A percentile compares a stretch with the other conserved stretches of the same genome.
These are phyloP conservation scores for Cryptosporidium ryanae DNA, from an alignment of 169 alveolate species.

Conservation along the genomic window DNA sequence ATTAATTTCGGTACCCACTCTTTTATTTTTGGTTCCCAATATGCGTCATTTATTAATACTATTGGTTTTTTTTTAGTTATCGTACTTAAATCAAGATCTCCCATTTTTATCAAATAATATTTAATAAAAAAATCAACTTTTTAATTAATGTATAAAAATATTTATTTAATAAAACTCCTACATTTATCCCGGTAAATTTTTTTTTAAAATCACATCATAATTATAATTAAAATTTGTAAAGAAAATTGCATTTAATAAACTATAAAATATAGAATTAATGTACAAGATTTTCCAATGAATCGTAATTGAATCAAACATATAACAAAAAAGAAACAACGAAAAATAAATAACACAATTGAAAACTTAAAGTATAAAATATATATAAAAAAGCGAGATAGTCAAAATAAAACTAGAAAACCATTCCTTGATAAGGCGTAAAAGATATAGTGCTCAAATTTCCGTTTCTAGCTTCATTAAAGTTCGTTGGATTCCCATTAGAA, in stretches of 20 bases:
- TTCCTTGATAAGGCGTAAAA: conserved; percentile 73
- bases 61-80: conserved; percentile 35
- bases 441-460: conserved; percentile 50
- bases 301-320: background rate
- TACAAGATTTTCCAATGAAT: background rate
- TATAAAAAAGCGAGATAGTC: background rate
- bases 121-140: conserved; percentile 5
- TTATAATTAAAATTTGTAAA: too few species aligned
- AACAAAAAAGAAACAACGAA: background rate
- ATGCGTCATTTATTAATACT: conserved; percentile 53
- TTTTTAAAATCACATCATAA: too few species aligned
- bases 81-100: conserved; percentile 45
- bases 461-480: conserved; percentile 1
- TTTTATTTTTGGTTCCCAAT: conserved; percentile 66
- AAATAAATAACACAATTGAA: background rate
- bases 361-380: background rate
- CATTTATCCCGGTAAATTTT: background rate
- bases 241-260: too few species aligned
- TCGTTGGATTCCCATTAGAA: background rate
- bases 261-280: too few species aligned
- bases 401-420: conserved; percentile 9
- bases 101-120: background rate
- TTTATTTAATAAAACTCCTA: background rate
- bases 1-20: conserved; percentile 57
- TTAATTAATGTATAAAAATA: background rate